These are phyloP conservation scores for Metroxylon sagu DNA, from an alignment of 176 grass and related monocot species.

Conservation along the genomic window DNA sequence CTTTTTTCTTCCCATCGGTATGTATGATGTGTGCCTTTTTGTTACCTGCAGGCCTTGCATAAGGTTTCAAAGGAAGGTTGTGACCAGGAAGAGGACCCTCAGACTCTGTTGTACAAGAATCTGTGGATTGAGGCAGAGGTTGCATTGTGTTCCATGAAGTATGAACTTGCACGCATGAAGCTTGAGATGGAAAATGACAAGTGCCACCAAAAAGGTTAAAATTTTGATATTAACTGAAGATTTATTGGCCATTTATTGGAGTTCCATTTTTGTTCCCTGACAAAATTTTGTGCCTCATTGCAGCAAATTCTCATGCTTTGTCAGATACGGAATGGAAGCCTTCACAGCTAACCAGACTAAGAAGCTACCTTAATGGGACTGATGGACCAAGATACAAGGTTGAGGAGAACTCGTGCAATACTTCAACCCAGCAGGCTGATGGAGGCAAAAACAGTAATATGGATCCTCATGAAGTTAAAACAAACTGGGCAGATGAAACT, in stretches of 20 bases:
- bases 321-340: background rate
- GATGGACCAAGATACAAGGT: constrained; percentile 16
- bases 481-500: constrained; percentile 14
- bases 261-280: background rate
- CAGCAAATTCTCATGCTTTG: constrained; percentile 20
- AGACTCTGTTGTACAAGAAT: constrained; percentile 50
- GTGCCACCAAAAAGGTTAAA: constrained; percentile 5
- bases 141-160: constrained; percentile 62
- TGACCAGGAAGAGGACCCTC: constrained; percentile 30
- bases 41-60: constrained; percentile 37
- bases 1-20: too few species aligned
- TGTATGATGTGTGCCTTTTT: too few species aligned
- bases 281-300: background rate
- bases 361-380: background rate
- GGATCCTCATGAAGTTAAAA: constrained; percentile 5
- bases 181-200: constrained; percentile 20
- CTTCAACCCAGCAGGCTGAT: constrained; percentile 13
- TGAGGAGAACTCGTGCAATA: constrained; percentile 17
- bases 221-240: background rate
- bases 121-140: constrained; percentile 82
- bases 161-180: constrained; percentile 41
- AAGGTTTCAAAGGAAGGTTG: constrained; percentile 25
- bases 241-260: background rate
- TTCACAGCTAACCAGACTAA: background rate
- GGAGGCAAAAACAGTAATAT: constrained; percentile 6